Evolutionary conservation across 495 filamentous ascomycete genomes (phyloP).

Genomic region (Lasiosphaeris hirsuta): DNA sequence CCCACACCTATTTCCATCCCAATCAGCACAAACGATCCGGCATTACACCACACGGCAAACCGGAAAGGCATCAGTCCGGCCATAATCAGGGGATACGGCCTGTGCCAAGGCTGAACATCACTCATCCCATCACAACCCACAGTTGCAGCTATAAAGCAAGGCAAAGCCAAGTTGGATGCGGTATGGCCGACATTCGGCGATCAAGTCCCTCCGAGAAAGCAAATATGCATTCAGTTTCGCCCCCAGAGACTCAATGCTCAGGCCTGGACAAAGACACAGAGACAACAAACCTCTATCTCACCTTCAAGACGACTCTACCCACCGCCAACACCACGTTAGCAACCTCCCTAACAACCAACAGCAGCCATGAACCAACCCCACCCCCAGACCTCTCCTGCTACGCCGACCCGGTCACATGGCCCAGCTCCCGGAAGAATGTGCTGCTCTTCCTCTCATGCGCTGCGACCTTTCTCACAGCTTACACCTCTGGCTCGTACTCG

Average conservation of each 20-base stretch:
- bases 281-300: conserved; percentile 70
- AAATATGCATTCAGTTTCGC: not conserved
- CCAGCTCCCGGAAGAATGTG: conserved; percentile 60
- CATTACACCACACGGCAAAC: too few relatives aligned
- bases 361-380: conserved; percentile 38
- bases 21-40: too few relatives aligned
- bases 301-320: conserved; percentile 65
- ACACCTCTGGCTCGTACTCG: conserved; percentile 77
- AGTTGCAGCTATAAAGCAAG: too few relatives aligned
- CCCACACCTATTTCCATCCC: too few relatives aligned
- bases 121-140: too few relatives aligned
- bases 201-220: too few relatives aligned
- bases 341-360: conserved; percentile 19
- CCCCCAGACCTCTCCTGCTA: conserved; percentile 66
- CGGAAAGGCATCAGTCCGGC: too few relatives aligned
- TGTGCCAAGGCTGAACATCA: too few relatives aligned
- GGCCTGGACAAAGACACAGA: conserved; percentile 9
- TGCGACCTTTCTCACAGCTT: conserved; percentile 75
- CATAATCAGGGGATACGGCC: too few relatives aligned
- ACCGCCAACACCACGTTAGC: conserved; percentile 47
- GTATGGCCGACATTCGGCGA: too few relatives aligned
- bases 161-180: too few relatives aligned
- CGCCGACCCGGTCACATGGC: conserved; percentile 73
- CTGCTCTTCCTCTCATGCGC: conserved; percentile 72
- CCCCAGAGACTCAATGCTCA: not conserved